Base-by-base conservation (phyloP, 805 yeast genomes). In the Wickerhamomyces strasburgensis region DNA sequence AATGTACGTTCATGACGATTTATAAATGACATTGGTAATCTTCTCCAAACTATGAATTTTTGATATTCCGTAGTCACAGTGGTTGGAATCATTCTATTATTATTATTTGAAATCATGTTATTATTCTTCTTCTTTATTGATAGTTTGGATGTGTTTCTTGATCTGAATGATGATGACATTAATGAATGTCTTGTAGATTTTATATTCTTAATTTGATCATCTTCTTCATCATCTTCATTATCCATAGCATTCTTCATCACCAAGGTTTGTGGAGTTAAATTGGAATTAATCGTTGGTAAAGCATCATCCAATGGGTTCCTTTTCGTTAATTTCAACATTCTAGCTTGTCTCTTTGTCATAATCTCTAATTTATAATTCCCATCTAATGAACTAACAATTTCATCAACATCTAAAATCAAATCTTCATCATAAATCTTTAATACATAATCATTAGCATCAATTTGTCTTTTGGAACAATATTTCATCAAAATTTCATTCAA, bases 11-110 rank as follows among this genome's bases (percentile, higher is more conserved):
- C 95, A 43, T 85, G 85, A 37, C 88, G 72, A 39, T 78, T 78
- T 40, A 84, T 75, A 46, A 90, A 79, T 0, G 94, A 80, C 78
- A 82, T 75, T 16, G 88, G 89, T 50, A 89, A 90, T 42, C 93
- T 75, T 51, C 97, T 71, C 84, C 87, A 85, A 0, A 90, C 95
- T 14, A 76, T 80, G 74, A 88, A 90, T 51, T 84, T 84, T 54
- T 81, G 81, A 54, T 87, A 87, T 5, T 86, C 54, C 39, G 37
- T 42, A 4, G 41, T 35, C 5, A 38, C 36, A 33, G 29, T 47
- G 42, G 26, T 49, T 33, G 45, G 58, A 38, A 31, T 40, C 35
- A 34, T 37, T 42, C 18, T n/a, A n/a, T n/a, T n/a, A n/a, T n/a
- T n/a, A n/a, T n/a, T n/a, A n/a, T n/a, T n/a, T n/a, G n/a, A n/a